A percentile compares a stretch with the other conserved stretches of the same genome.
Conservation (phyloP, 1,139 yeast species). For the Meyerozyma elateridarum region DNA sequence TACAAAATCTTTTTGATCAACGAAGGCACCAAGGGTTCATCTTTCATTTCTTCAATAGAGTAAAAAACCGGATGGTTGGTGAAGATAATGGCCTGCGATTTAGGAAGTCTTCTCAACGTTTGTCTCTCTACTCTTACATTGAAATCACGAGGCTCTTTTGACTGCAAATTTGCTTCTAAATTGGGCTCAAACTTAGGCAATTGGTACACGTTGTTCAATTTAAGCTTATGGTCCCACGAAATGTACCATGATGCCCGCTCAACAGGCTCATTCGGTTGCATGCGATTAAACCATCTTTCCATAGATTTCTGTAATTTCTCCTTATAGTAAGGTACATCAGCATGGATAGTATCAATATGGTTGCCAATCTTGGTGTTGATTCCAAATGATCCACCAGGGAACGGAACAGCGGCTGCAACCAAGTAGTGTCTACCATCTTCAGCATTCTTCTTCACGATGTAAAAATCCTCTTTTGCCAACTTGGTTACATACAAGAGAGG, state of each 20-base stretch:
- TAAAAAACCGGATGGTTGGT: conserved; percentile 68
- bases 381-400: conserved; percentile 74
- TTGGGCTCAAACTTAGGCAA: conserved; percentile 30
- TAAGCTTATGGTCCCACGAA: conserved; percentile 64
- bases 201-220: conserved; percentile 52
- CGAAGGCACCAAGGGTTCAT: conserved; percentile 71
- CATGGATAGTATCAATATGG: conserved; percentile 60
- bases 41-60: conserved; percentile 70
- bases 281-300: conserved; percentile 68
- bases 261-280: conserved; percentile 57
- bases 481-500: conserved; percentile 61
- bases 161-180: conserved; percentile 25
- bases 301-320: conserved; percentile 63
- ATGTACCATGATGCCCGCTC: conserved; percentile 77
- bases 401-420: conserved; percentile 72
- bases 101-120: conserved; percentile 46
- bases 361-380: conserved; percentile 55
- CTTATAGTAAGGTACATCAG: conserved; percentile 67
- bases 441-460: conserved; percentile 50
- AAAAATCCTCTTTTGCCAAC: conserved; percentile 73
- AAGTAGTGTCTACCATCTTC: conserved; percentile 58
- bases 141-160: conserved; percentile 42
- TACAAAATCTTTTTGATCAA: conserved; percentile 54
- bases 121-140: conserved; percentile 58
- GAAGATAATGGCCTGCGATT: conserved; percentile 45